These are phyloP conservation scores for Simplicillium aogashimaense DNA, from an alignment of 2,329 filamentous ascomycete species.

Conservation along the genomic window DNA sequence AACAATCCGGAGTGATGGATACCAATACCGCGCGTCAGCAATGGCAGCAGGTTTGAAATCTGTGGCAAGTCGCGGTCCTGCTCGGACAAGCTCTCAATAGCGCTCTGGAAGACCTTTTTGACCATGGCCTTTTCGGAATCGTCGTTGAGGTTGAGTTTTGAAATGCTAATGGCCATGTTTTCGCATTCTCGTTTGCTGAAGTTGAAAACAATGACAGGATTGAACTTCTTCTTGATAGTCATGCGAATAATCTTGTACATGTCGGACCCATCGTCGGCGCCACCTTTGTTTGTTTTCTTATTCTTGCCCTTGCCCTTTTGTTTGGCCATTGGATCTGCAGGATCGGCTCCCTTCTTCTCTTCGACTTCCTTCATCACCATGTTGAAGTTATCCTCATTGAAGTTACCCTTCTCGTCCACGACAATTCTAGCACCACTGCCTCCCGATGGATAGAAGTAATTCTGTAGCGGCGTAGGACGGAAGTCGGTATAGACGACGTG, in stretches of 20 bases:
- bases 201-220: constrained; percentile 98
- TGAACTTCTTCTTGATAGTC: constrained; percentile 96
- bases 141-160: constrained; percentile 84
- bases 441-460: constrained; percentile 93
- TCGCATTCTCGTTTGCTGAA: constrained; percentile 98
- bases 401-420: constrained; percentile 93
- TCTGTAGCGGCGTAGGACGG: constrained; percentile 88
- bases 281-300: constrained; percentile 85
- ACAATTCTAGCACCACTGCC: constrained; percentile 89
- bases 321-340: constrained; percentile 68
- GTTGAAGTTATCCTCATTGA: constrained; percentile 96
- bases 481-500: constrained; percentile 99
- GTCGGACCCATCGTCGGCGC: constrained; percentile 64
- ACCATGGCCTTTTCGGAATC: constrained; percentile 94
- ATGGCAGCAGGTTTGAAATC: constrained; percentile 79
- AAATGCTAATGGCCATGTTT: constrained; percentile 78
- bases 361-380: constrained; percentile 88
- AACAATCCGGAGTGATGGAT: constrained; percentile 92
- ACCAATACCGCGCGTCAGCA: constrained; percentile 85
- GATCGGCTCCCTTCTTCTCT: constrained; percentile 76
- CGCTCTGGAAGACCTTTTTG: constrained; percentile 83
- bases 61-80: constrained; percentile 84
- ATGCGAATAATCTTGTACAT: constrained; percentile 98
- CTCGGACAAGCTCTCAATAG: constrained; percentile 84
- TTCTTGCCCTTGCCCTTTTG: constrained; percentile 82